Base-by-base conservation (phyloP, 306 rosid species). In the Prinsepia uniflora region DNA sequence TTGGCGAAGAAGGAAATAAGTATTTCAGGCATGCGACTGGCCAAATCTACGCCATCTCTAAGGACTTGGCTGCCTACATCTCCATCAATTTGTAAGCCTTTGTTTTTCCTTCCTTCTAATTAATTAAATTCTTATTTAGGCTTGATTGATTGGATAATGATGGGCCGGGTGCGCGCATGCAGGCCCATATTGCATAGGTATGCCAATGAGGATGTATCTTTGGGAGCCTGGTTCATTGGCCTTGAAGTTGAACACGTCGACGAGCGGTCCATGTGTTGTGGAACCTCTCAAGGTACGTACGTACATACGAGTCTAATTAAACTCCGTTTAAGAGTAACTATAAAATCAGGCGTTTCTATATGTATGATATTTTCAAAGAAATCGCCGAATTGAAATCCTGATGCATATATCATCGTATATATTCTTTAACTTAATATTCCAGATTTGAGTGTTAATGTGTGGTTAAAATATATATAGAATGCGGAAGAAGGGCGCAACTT, bases 11-110 rank as follows among this genome's bases (percentile, higher is more conserved):
- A 83, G 98, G 98, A 56, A 93, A 93, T 81, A 87, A 83, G 65
- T 93, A 93, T 66, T 93, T 93, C 76, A 88, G 96, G 82, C 98
- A 93, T 68, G 98, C 98, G 64, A 93, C 98, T 5, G 98, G 98
- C 71, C 98, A 93, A 85, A 71, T 93, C 78, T 93, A 93, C 73
- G 98, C 86, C 73, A 85, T 93, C 72, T 93, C 98, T 13, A 93
- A 81, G 73, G 98, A 93, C 79, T 89, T 93, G 42, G 98, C 96
- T 5, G 72, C 84, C 64, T 93, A 93, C 72, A 88, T 93, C 47
- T 82, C 96, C 11, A 82, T 59, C 61, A 93, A 93, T 69, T 76
- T 82, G 96, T 89, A 57, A 79, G 72, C 67, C 15, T 45, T 20
- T 0, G 36, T 5, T 61, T 48, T 15, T 0, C 1, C 1, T 36